phyloP scores from a whole-genome alignment of 2,329 filamentous ascomycete species.

The Cladorrhinum sp. region DNA sequence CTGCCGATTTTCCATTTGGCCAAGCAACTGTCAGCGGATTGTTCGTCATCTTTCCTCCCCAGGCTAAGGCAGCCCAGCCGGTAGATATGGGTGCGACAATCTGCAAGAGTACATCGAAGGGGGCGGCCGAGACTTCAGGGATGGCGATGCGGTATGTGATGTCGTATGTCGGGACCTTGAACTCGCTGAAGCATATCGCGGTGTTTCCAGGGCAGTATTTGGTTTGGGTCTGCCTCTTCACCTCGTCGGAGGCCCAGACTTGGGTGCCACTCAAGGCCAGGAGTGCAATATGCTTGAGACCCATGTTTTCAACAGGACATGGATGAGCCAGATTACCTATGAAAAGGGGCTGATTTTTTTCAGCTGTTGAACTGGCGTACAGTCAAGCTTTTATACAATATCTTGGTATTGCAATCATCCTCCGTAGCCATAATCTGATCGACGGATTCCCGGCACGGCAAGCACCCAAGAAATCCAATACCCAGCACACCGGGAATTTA shows the following conservation, averaged over 20 bases:
- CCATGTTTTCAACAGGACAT: not conserved
- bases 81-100: slow-evolving; percentile 36
- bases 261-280: slow-evolving; percentile 14
- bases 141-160: slow-evolving; percentile 31
- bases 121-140: slow-evolving; percentile 30
- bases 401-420: not conserved
- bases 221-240: slow-evolving; percentile 19
- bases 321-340: not conserved
- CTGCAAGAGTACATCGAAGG: slow-evolving; percentile 38
- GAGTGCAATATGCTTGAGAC: slow-evolving; percentile 12
- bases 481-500: not conserved
- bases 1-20: slow-evolving; percentile 35
- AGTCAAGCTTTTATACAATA: not conserved
- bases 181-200: slow-evolving; percentile 31
- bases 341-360: not conserved
- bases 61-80: slow-evolving; percentile 39
- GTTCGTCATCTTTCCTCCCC: slow-evolving; percentile 39
- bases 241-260: slow-evolving; percentile 1
- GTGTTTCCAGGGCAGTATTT: slow-evolving; percentile 29
- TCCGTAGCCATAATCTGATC: not conserved
- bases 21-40: slow-evolving; percentile 39
- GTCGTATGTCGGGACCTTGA: slow-evolving; percentile 20
- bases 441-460: not conserved
- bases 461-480: not conserved
- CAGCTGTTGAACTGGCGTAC: not conserved